Percentiles rank a stretch among this genome's conserved stretches.
These are phyloP conservation scores for Vitis labrusca DNA, from an alignment of 164 flowering plant species.

Conservation along the genomic window DNA sequence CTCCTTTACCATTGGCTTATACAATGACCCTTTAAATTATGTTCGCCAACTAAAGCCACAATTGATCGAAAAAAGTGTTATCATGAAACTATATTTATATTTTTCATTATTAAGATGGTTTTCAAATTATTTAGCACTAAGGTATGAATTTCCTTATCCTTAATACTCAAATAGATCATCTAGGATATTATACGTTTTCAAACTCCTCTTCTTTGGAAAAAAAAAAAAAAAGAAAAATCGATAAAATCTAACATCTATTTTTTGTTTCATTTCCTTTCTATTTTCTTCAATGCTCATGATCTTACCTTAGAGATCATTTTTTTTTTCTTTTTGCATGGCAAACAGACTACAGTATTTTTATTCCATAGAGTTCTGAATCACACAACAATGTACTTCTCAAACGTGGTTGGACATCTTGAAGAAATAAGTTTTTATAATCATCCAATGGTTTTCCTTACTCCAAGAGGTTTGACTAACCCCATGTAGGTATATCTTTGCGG, in stretches of 20 bases:
- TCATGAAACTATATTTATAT: constrained; percentile 25
- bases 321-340: no score
- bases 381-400: constrained; percentile 61
- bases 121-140: constrained; percentile 26
- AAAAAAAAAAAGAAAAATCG: not conserved
- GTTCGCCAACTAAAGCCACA: constrained; percentile 25
- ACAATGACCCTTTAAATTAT: constrained; percentile 33
- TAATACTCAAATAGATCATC: no score
- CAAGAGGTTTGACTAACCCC: constrained; percentile 56
- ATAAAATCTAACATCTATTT: no score
- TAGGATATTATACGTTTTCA: no score
- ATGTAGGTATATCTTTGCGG: constrained; percentile 22
- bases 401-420: constrained; percentile 60
- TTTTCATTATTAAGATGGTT: not conserved
- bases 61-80: constrained; percentile 33
- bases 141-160: constrained; percentile 17
- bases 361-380: constrained; percentile 24
- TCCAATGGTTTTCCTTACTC: constrained; percentile 58
- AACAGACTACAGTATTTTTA: constrained; percentile 33
- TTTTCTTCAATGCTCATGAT: no score
- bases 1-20: constrained; percentile 26
- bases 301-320: no score
- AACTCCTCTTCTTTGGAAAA: constrained; percentile 5
- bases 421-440: constrained; percentile 59
- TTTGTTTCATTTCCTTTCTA: no score